Percentiles rank a stretch among this genome's conserved stretches.
phyloP scores from a whole-genome alignment of 2,329 filamentous ascomycete species.

The Aspergillus pseudoterreus region DNA sequence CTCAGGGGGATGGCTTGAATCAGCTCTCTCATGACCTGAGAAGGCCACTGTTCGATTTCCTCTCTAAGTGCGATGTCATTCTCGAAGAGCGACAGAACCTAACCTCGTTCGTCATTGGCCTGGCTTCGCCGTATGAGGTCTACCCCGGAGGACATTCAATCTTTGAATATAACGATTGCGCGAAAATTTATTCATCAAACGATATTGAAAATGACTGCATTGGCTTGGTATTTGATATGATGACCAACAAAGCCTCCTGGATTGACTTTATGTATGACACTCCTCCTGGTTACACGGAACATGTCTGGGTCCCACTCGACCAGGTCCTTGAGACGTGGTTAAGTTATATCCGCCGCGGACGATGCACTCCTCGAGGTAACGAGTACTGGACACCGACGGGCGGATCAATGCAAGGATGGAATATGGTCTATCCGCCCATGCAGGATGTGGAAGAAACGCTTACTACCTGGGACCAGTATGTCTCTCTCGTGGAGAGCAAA shows the following conservation, averaged over 20 bases:
- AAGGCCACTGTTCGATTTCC: not conserved
- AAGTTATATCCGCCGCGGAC: not conserved
- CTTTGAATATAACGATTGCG: not conserved
- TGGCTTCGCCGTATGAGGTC: not conserved
- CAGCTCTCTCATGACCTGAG: not conserved
- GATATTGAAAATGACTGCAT: not conserved
- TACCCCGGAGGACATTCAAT: not conserved
- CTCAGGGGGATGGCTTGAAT: not conserved
- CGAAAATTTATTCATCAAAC: not conserved
- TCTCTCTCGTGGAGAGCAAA: not conserved
- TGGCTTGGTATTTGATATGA: slow-evolving; percentile 2
- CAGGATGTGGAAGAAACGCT: slow-evolving; percentile 1
- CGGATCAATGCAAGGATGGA: not conserved
- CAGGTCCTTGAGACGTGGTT: slow-evolving; percentile 1
- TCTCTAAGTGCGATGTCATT: not conserved
- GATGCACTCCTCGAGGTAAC: not conserved
- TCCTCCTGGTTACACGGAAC: not conserved
- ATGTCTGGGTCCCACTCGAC: slow-evolving; percentile 2
- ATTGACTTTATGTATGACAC: not conserved
- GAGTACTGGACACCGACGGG: not conserved
- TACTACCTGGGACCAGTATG: not conserved
- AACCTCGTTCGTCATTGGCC: not conserved
- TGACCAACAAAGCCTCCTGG: slow-evolving; percentile 3
- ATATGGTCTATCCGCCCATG: not conserved
- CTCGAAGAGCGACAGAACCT: not conserved